Percentiles rank a stretch among this genome's conserved stretches.
phyloP scores from a whole-genome alignment of 2,329 filamentous ascomycete genomes.

The Conoideocrella luteorostrata region DNA sequence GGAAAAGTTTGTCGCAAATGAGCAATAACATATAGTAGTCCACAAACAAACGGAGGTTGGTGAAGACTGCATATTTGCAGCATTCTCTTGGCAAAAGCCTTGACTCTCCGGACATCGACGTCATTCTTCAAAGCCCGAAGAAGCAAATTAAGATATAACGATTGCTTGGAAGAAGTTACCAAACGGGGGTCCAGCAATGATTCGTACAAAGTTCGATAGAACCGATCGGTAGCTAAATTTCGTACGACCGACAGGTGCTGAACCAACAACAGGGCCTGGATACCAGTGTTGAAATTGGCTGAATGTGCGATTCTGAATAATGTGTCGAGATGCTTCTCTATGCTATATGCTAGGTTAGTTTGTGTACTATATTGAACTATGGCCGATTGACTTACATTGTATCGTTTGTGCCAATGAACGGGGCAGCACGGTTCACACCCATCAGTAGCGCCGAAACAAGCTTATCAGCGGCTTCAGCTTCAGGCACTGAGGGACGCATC shows the following conservation, averaged over 20 bases:
- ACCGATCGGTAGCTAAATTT: constrained; percentile 77
- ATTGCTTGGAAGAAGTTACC: constrained; percentile 85
- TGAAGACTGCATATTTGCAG: constrained; percentile 83
- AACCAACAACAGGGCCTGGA: constrained; percentile 90
- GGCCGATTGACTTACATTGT: constrained; percentile 48
- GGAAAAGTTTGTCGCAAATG: constrained; percentile 77
- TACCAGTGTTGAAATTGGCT: constrained; percentile 96
- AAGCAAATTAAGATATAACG: constrained; percentile 87
- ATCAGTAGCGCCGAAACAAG: constrained; percentile 86
- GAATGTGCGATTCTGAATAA: constrained; percentile 95
- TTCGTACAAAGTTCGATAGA: constrained; percentile 93
- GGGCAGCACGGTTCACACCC: constrained; percentile 92
- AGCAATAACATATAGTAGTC: constrained; percentile 81
- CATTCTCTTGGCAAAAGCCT: constrained; percentile 92
- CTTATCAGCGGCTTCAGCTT: constrained; percentile 70
- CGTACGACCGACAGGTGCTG: constrained; percentile 82
- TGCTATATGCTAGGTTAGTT: constrained; percentile 34
- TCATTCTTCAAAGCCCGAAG: constrained; percentile 86
- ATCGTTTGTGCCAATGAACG: constrained; percentile 79
- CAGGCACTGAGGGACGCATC: constrained; percentile 41
- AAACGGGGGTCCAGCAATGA: constrained; percentile 87
- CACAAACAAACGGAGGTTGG: constrained; percentile 87
- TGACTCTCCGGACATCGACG: constrained; percentile 82
- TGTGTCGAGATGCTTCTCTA: constrained; percentile 87
- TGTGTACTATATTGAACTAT: neutral